Evolutionary conservation across 345 rosid genomes (phyloP).

Genomic region (Cardamine chenopodiifolia): DNA sequence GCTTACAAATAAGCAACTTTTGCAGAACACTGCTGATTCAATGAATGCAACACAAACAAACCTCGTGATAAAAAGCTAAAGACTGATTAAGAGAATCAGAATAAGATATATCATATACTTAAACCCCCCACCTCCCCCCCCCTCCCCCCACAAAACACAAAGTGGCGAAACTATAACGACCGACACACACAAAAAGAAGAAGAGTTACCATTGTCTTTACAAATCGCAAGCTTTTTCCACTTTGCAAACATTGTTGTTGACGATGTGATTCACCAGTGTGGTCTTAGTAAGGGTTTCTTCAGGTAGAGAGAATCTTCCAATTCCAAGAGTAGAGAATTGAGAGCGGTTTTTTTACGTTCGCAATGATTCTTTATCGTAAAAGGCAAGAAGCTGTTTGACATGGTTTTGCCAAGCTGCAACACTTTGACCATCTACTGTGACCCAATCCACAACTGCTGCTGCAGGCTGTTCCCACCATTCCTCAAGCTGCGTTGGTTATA

Average conservation of each 20-base stretch:
- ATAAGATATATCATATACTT: not conserved
- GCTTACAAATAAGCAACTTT: not conserved
- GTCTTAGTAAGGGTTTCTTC: not conserved
- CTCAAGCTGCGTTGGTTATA: slow-evolving; percentile 58
- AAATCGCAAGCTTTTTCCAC: slow-evolving; percentile 11
- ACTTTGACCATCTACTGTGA: slow-evolving; percentile 76
- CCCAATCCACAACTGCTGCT: slow-evolving; percentile 88
- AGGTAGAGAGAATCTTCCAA: not conserved
- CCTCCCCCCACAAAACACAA: too few relatives aligned
- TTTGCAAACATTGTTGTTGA: not conserved
- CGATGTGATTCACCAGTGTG: not conserved
- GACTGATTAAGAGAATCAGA: slow-evolving; percentile 27
- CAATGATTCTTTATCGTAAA: slow-evolving; percentile 64
- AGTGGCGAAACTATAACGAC: not conserved
- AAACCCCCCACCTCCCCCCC: too few relatives aligned
- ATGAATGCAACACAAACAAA: slow-evolving; percentile 28
- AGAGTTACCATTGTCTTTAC: slow-evolving; percentile 24
- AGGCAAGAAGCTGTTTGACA: slow-evolving; percentile 82
- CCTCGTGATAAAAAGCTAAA: slow-evolving; percentile 24
- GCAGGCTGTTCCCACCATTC: slow-evolving; percentile 99
- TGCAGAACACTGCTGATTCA: slow-evolving; percentile 2
- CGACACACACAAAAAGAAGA: not conserved
- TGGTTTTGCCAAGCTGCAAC: slow-evolving; percentile 91
- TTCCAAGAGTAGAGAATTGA: not conserved
- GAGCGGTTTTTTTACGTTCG: not conserved